Evolutionary conservation across 2,329 filamentous ascomycete species (phyloP).

Genomic region (Sclerotinia spermophila): DNA sequence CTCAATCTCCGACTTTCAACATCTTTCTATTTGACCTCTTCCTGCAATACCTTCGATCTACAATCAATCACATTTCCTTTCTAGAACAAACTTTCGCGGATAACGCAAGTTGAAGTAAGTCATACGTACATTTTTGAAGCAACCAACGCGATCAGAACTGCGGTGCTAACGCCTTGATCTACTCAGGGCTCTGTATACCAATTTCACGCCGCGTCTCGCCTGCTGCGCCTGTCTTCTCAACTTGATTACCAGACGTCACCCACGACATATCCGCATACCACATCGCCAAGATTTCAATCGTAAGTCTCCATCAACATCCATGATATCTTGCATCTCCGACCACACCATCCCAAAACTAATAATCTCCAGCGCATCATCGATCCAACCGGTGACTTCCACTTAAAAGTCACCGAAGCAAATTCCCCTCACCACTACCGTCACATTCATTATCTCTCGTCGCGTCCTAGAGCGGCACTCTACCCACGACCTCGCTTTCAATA

Average conservation of each 20-base stretch:
- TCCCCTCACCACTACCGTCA: background rate
- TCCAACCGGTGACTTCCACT: background rate
- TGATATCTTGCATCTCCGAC: background rate
- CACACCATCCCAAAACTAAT: background rate
- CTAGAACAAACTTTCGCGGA: background rate
- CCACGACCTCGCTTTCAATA: background rate
- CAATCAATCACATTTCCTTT: fast-evolving
- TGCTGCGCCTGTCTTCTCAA: background rate
- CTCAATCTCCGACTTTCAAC: background rate
- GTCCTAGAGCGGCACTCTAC: fast-evolving
- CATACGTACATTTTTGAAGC: background rate
- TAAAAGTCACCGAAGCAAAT: background rate
- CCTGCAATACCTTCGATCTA: background rate
- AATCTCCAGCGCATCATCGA: background rate
- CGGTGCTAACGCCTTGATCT: fast-evolving
- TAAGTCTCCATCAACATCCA: background rate
- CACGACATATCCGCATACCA: background rate
- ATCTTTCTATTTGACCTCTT: too few species aligned
- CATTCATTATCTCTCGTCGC: background rate
- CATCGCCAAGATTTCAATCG: background rate
- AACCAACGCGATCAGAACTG: fast-evolving
- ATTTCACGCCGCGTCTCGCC: too few species aligned
- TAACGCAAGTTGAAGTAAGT: background rate
- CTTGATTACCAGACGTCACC: background rate
- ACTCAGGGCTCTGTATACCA: too few species aligned